A percentile compares a stretch with the other conserved stretches of the same genome.
These are phyloP conservation scores for Candida khao-thaluensis DNA, from an alignment of 805 yeast genomes.

Conservation along the genomic window DNA sequence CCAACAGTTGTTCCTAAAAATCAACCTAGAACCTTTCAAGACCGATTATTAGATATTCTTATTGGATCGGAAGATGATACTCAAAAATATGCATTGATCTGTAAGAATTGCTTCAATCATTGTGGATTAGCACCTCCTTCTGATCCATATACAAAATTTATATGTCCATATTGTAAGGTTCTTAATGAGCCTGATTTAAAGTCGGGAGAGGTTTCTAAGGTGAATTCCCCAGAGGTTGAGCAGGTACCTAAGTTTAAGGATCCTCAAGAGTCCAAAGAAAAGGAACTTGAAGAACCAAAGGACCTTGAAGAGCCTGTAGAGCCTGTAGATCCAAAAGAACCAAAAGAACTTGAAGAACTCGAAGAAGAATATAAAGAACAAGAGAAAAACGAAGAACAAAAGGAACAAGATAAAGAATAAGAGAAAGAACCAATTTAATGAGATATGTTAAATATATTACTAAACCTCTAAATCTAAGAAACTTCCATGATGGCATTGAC, in stretches of 20 bases:
- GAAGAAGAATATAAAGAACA: not conserved
- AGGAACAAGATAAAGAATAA: not conserved
- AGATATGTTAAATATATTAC: not conserved
- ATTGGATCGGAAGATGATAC: conserved; percentile 63
- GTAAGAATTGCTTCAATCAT: conserved; percentile 62
- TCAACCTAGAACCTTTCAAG: conserved; percentile 28
- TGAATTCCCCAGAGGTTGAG: not conserved
- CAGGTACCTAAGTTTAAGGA: too few species aligned
- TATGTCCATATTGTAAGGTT: conserved; percentile 65
- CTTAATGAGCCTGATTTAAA: conserved; percentile 25
- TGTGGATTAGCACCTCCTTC: conserved; percentile 81
- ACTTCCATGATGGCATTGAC: conserved; percentile 94
- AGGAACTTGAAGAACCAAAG: conserved; percentile 2
- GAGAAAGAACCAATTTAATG: not conserved
- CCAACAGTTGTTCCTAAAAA: too few species aligned
- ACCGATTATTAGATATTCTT: conserved; percentile 36
- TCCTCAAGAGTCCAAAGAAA: too few species aligned
- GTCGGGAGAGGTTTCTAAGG: not conserved
- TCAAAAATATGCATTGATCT: conserved; percentile 68
- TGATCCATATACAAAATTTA: conserved; percentile 52
- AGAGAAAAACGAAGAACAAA: not conserved
- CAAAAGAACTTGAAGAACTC: not conserved
- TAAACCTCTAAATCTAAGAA: conserved; percentile 26
- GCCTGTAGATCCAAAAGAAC: too few species aligned
- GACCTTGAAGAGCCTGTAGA: too few species aligned